Base-by-base conservation (phyloP, 805 yeast species). In the Komagataella ulmi region DNA sequence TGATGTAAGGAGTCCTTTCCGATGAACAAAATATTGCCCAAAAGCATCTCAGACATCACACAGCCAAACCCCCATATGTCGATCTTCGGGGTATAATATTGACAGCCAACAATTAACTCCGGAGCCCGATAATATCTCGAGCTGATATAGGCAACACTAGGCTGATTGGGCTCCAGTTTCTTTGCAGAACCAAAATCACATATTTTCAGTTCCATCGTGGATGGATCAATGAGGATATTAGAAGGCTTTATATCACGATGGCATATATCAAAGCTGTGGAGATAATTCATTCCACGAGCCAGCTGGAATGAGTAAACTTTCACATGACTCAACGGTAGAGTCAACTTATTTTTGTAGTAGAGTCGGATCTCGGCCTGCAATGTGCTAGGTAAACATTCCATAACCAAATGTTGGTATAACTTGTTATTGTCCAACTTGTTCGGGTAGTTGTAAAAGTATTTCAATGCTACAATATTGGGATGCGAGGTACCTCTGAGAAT, bases 21-120 rank as follows among this genome's bases (percentile, higher is more conserved):
- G 67, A 90, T 96, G 71, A 93, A 93, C n/a, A 93, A 80, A 1
- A 98, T 96, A 63, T 80, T 83, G 14, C 97, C 97, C 55, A 89
- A 76, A 52, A 85, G 75, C 87, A 93, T 83, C 68, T 93, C 99
- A 12, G 97, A 97, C 54, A 93, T 70, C 43, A 93, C 96, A 71
- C 99, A 91, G 1, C 98, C 99, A 54, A 91, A 72, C 17, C 97
- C 96, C 99, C 99, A 93, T 60, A 90, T 85, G 66, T 93, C 99
- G 54, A 93, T 91, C 61, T 89, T 87, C 2, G 95, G 83, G 3
- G 95, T 80, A 65, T 93, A 93, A 44, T 83, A 76, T 54, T 90
- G 80, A 59, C 89, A 85, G 1, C 99, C 99, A 52, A 93, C 81
- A 62, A 93, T 86, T 54, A 93, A 76, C 66, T 93, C 99, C 0